Conservation (phyloP, 192 early-diverging fungal species). For the Coemansia sp. region DNA sequence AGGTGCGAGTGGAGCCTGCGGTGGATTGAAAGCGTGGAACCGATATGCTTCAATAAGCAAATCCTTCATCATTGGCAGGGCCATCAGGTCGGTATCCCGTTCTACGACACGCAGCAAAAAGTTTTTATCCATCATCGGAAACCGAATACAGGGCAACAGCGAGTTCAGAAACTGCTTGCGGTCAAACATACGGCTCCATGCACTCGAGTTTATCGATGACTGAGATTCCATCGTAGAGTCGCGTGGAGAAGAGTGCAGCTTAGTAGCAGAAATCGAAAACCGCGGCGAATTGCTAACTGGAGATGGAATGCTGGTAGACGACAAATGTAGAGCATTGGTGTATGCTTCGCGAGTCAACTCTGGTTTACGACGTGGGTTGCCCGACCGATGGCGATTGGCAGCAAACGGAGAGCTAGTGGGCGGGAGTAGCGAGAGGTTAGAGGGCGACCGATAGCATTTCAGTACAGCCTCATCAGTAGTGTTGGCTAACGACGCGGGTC, state of each 20-base stretch:
- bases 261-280: constrained; percentile 22
- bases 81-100: constrained; percentile 45
- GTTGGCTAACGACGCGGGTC: background rate
- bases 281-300: constrained; percentile 16
- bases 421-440: constrained; percentile 36
- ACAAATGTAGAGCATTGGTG: constrained; percentile 14
- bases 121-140: constrained; percentile 50
- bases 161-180: constrained; percentile 37
- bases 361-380: constrained; percentile 24
- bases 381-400: background rate
- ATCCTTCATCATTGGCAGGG: constrained; percentile 50
- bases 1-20: background rate
- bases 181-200: constrained; percentile 26
- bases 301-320: background rate
- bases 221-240: background rate
- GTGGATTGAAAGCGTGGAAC: constrained; percentile 53
- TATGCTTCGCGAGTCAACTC: constrained; percentile 48
- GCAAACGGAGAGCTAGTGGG: constrained; percentile 32
- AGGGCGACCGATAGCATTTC: constrained; percentile 48
- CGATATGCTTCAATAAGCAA: constrained; percentile 55
- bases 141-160: constrained; percentile 44
- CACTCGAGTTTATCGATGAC: constrained; percentile 6
- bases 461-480: constrained; percentile 40
- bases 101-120: constrained; percentile 51
- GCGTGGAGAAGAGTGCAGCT: constrained; percentile 14